phyloP scores from a whole-genome alignment of 441 rosid species.

The Daphne laureola region DNA sequence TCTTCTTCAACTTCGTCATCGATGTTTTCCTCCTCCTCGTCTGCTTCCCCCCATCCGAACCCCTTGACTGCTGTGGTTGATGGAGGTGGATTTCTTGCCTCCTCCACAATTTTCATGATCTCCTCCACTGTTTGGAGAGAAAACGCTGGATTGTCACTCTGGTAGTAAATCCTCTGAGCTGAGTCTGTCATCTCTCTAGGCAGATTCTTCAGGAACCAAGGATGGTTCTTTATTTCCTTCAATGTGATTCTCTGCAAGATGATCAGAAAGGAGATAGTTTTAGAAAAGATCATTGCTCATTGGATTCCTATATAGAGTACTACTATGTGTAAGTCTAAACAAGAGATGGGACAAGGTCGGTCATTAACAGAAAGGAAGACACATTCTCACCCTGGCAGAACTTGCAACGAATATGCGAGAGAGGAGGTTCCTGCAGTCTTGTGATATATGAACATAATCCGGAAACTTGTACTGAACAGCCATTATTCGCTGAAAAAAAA shows the following conservation, averaged over 20 bases:
- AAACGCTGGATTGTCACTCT: conserved; percentile 56
- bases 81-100: conserved; percentile 68
- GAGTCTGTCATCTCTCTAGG: conserved; percentile 77
- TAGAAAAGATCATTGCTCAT: not conserved
- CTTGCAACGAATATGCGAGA: conserved; percentile 76
- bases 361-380: no score
- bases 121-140: conserved; percentile 73
- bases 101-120: conserved; percentile 81
- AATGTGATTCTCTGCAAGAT: conserved; percentile 57
- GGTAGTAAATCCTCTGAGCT: conserved; percentile 64
- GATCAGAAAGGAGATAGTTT: not conserved
- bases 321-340: no score
- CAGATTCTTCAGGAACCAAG: conserved; percentile 91
- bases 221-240: conserved; percentile 73
- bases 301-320: no score
- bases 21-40: conserved; percentile 55
- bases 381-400: conserved; percentile 43
- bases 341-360: no score
- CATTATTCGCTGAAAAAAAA: conserved; percentile 62
- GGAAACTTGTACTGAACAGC: conserved; percentile 80
- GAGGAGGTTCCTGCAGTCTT: conserved; percentile 70
- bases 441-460: conserved; percentile 78
- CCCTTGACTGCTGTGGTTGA: conserved; percentile 35
- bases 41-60: conserved; percentile 52
- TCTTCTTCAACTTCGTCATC: conserved; percentile 47